Evolutionary conservation across 1,284 basidiomycete genomes (phyloP), one percentile per base, ranked within the genome.

Genomic region (Cutaneotrichosporon cutaneum): DNA sequence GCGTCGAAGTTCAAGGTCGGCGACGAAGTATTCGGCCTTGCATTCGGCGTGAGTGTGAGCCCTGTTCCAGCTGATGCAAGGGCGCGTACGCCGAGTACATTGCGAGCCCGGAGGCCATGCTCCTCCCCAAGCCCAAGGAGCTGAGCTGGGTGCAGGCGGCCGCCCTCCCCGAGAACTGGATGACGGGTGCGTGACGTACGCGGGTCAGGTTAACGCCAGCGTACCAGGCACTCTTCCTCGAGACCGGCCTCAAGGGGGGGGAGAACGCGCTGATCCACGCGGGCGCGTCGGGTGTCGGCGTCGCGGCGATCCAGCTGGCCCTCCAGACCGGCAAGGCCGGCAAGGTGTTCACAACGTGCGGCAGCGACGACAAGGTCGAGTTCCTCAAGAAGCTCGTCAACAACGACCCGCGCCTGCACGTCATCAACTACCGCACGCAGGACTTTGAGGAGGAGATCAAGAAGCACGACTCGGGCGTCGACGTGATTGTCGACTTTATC

Each of bases 61-160:
- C 22, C 22, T 7, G 11, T n/a, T 3, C 32, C 26, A n/a, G 26
- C 60, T 66, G 44, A 61, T 36, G 45, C 36, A 66, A 93, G 90
- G 94, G 94, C 22, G 91, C 92, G 27, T 95, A 96, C 72, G 92
- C 93, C 47, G 92, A 97, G 77, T 96, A 88, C 79, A 87, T 96
- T 65, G 83, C 82, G 47, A 85, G 87, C 27, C 82, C 85, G 13
- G 83, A 87, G 59, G 84, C 84, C 6, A 87, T 92, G 81, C 75
- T 94, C 56, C 80, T 94, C 63, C 81, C 77, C 64, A 97, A 97
- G 80, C 91, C 92, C 2, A 75, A 78, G 47, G 81, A 87, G 71
- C 80, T 98, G 59, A 86, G 87, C 36, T 94, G 90, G 89, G 84
- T 82, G 0, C 87, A 96, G 72, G 92, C 90, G 10, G 91, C 92